A percentile compares a stretch with the other conserved stretches of the same genome.
Evolutionary conservation across 331 rosid genomes (phyloP).

Genomic region (Acacia concinna): DNA sequence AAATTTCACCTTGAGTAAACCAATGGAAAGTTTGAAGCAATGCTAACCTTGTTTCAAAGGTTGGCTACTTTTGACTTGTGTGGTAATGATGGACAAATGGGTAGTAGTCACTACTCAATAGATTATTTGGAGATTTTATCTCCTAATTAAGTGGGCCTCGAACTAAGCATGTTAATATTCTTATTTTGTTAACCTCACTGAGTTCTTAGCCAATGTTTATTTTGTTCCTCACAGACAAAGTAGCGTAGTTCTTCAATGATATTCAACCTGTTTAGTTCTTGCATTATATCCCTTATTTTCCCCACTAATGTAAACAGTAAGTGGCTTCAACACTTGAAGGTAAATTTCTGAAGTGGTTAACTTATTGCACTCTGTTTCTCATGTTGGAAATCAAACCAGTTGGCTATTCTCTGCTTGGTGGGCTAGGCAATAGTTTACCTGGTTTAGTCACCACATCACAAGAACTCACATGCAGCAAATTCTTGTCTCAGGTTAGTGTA

Average conservation of each 20-base stretch:
- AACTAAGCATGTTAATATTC: background rate
- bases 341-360: slow-evolving; percentile 6
- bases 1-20: background rate
- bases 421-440: slow-evolving; percentile 33
- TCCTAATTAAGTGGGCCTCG: background rate
- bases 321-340: background rate
- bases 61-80: background rate
- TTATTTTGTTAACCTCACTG: background rate
- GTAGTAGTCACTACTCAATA: background rate
- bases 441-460: slow-evolving; percentile 31
- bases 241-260: background rate
- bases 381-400: slow-evolving; percentile 31
- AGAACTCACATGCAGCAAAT: slow-evolving; percentile 26
- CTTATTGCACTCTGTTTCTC: background rate
- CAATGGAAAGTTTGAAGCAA: background rate
- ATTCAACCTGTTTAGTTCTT: background rate
- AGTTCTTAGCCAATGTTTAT: background rate
- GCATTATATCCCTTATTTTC: background rate
- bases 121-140: background rate
- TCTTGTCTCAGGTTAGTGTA: background rate
- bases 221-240: background rate
- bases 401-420: slow-evolving; percentile 53
- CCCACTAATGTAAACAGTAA: background rate
- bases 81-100: background rate
- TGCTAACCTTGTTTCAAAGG: background rate